These are phyloP conservation scores for Pythium scleroteichum DNA, from an alignment of 352 stramenopile species.

Conservation along the genomic window DNA sequence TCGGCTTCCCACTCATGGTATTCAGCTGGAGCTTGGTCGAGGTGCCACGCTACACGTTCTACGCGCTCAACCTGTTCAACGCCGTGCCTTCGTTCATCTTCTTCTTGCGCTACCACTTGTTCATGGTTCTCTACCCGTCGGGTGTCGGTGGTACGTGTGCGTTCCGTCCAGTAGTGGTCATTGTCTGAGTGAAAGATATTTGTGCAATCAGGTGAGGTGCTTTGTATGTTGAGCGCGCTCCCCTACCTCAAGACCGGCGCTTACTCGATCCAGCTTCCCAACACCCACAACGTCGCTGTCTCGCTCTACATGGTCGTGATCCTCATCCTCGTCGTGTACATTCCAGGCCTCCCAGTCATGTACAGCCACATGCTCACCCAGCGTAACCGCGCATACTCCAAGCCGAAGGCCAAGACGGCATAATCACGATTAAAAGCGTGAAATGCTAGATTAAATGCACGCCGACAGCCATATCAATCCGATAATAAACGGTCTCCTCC, in stretches of 20 bases:
- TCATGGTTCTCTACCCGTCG: constrained; percentile 98
- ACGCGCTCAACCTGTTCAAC: constrained; percentile 93
- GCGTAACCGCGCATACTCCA: constrained; percentile 82
- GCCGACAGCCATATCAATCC: neutral
- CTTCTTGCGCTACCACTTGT: constrained; percentile 98
- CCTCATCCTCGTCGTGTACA: constrained; percentile 70
- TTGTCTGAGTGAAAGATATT: neutral
- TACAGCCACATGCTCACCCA: constrained; percentile 86
- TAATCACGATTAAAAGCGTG: constrained; percentile 30
- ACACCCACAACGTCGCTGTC: constrained; percentile 74
- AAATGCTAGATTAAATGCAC: neutral
- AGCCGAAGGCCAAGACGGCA: constrained; percentile 62
- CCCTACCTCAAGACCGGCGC: constrained; percentile 52
- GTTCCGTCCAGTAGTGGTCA: neutral
- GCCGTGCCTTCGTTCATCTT: constrained; percentile 95
- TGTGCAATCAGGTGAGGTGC: constrained; percentile 48
- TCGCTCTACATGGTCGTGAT: constrained; percentile 77
- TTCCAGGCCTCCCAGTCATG: constrained; percentile 80
- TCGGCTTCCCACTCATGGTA: constrained; percentile 88
- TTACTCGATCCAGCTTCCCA: constrained; percentile 75
- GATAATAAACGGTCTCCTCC: no score
- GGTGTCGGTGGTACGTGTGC: constrained; percentile 90
- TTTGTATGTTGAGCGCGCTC: constrained; percentile 77
- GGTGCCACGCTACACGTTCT: constrained; percentile 98
- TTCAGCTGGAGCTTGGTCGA: constrained; percentile 87